phyloP scores from a whole-genome alignment of 2,329 filamentous ascomycete species.

The Xylaria sp. region DNA sequence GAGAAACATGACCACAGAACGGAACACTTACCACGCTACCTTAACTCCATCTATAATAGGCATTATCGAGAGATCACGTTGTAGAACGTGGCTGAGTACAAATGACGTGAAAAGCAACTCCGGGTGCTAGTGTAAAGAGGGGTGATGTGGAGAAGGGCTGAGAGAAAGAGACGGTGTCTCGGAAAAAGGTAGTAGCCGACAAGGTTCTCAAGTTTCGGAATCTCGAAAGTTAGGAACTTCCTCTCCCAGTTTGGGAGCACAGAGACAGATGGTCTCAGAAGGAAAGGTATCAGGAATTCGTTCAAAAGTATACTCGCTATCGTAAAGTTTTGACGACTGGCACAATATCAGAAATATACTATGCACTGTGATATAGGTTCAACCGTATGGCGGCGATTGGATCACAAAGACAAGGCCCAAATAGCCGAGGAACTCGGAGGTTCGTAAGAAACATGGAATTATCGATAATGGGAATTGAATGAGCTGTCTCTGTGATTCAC shows the following conservation, averaged over 20 bases:
- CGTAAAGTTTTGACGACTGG: slow-evolving; percentile 3
- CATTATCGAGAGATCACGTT: slow-evolving; percentile 58
- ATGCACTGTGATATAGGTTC: slow-evolving; percentile 14
- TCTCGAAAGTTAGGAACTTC: neutral
- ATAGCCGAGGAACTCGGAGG: neutral
- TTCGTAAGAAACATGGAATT: slow-evolving; percentile 2
- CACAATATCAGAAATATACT: slow-evolving; percentile 15
- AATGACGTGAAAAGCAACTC: slow-evolving; percentile 15
- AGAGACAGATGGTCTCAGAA: neutral
- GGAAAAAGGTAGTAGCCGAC: slow-evolving; percentile 1
- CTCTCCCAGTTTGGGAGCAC: neutral
- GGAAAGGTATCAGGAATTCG: neutral
- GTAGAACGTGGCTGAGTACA: slow-evolving; percentile 4
- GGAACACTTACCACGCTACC: slow-evolving; percentile 74
- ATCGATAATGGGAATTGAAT: slow-evolving; percentile 5
- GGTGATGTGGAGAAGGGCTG: slow-evolving; percentile 23
- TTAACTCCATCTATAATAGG: slow-evolving; percentile 75
- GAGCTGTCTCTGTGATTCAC: slow-evolving; percentile 6
- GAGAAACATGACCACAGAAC: slow-evolving; percentile 3
- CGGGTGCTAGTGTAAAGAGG: slow-evolving; percentile 11
- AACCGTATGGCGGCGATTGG: slow-evolving; percentile 1
- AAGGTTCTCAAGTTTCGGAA: slow-evolving; percentile 22
- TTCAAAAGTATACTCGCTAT: slow-evolving; percentile 9
- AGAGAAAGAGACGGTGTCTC: slow-evolving; percentile 11
- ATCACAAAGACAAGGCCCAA: slow-evolving; percentile 8